Base-by-base conservation (phyloP, 208 protist species). In the Trypanosomatidae sp. region DNA sequence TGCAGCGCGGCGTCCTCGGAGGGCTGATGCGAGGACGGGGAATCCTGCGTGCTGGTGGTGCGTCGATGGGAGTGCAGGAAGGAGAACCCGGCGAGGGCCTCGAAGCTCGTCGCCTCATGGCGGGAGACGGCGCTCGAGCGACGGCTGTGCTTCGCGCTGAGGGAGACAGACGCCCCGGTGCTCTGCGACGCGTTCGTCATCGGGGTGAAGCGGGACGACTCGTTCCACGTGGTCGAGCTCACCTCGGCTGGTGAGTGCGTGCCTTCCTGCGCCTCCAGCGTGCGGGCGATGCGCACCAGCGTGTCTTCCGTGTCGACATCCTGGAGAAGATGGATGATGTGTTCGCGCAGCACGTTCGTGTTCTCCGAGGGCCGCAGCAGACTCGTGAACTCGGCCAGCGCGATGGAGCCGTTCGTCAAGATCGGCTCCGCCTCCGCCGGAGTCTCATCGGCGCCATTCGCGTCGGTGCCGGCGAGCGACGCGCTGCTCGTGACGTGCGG, bases 351-450 rank as follows among this genome's bases (percentile, higher is more conserved):
- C n/a, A n/a, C n/a, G n/a, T n/a, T n/a, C n/a, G n/a, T n/a, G n/a
- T n/a, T n/a, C n/a, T n/a, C n/a, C n/a, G n/a, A n/a, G n/a, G n/a
- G n/a, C n/a, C n/a, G n/a, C n/a, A 90, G 73, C 56, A 92, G 77
- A 44, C 81, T 87, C 12, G 87, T 74, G 62, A 91, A 91, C 81
- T 91, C 87, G 1, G 78, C 84, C 19, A 91, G 75, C 2, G 84
- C 84, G 44, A 91, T 77, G 62, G 83, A 87, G 28, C 74, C 79
- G 74, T 85, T 84, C 22, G 81, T 82, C 17, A 88, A 67, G 9
- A 80, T 71, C 10, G 72, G 65, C 36, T 66, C 73, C 25, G 25
- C 59, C 47, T 62, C 71, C 53, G 0, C n/a, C n/a, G n/a, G n/a
- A n/a, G n/a, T n/a, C n/a, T n/a, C n/a, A n/a, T n/a, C n/a, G n/a